These are phyloP conservation scores for Lagenidium giganteum DNA, from an alignment of 352 stramenopile species.

Conservation along the genomic window DNA sequence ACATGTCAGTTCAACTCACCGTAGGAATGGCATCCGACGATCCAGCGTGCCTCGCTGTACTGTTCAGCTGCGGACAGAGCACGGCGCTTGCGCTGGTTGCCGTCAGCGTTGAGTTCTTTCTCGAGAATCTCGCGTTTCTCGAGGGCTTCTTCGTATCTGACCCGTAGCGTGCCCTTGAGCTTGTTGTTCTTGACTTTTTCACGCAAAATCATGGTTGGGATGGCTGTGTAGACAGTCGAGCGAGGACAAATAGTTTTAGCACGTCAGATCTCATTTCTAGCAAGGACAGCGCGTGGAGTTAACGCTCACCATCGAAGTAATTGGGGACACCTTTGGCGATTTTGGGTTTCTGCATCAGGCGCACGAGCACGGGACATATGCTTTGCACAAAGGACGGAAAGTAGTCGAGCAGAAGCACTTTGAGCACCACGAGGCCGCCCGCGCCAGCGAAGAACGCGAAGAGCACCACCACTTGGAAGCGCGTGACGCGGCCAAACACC, in stretches of 20 bases:
- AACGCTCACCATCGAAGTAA: constrained; percentile 79
- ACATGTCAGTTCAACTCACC: constrained; percentile 21
- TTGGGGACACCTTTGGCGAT: constrained; percentile 65
- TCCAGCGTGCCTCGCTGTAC: constrained; percentile 48
- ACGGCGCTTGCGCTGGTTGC: constrained; percentile 21
- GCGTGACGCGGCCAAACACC: constrained; percentile 55
- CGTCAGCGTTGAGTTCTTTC: constrained; percentile 5
- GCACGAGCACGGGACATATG: constrained; percentile 47
- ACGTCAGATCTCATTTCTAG: no score
- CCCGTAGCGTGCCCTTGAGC: constrained; percentile 28
- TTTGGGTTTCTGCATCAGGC: constrained; percentile 47
- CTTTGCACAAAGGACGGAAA: constrained; percentile 50
- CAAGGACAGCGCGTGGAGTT: no score
- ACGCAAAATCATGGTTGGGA: constrained; percentile 48
- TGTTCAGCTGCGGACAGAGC: constrained; percentile 39
- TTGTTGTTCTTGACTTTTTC: constrained; percentile 38
- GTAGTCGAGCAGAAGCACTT: constrained; percentile 64
- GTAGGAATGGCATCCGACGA: constrained; percentile 70
- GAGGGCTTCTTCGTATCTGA: constrained; percentile 44
- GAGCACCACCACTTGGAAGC: constrained; percentile 68
- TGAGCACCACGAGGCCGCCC: constrained; percentile 40
- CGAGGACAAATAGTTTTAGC: no score
- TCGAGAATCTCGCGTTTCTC: constrained; percentile 18
- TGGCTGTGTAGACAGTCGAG: constrained; percentile 24
- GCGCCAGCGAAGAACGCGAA: constrained; percentile 65